Percentiles rank a stretch among this genome's conserved stretches.
Conservation (phyloP, 768 basidiomycete genomes). For the Lactifluus echinatus region DNA sequence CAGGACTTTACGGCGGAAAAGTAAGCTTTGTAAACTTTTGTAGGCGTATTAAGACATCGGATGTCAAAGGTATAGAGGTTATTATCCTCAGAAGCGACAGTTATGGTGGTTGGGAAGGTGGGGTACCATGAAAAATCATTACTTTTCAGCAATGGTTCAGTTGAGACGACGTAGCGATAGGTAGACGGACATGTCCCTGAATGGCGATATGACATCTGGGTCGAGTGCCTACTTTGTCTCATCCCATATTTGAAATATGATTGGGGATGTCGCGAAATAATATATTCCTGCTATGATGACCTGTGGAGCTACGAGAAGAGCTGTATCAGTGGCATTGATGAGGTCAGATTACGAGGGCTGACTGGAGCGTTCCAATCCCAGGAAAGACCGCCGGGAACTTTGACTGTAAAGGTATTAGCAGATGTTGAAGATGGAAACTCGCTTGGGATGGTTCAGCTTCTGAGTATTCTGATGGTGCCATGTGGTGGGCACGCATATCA, state of each 20-base stretch:
- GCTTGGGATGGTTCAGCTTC: constrained; percentile 36
- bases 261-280: constrained; percentile 92
- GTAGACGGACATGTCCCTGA: constrained; percentile 44
- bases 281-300: constrained; percentile 85
- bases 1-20: constrained; percentile 95
- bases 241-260: constrained; percentile 94
- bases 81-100: constrained; percentile 97
- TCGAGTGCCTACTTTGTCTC: constrained; percentile 69
- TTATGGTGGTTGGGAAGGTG: constrained; percentile 82
- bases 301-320: constrained; percentile 58
- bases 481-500: constrained; percentile 52
- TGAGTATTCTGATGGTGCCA: constrained; percentile 22
- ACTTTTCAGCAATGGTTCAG: constrained; percentile 56
- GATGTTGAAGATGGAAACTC: not conserved
- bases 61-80: constrained; percentile 98
- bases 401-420: constrained; percentile 13
- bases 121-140: constrained; percentile 95
- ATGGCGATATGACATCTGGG: constrained; percentile 55
- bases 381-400: constrained; percentile 71
- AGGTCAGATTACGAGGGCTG: constrained; percentile 22
- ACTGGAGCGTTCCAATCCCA: constrained; percentile 91
- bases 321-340: not conserved
- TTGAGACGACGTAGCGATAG: constrained; percentile 3
- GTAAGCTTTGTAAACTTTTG: constrained; percentile 94
- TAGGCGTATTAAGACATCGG: constrained; percentile 69